Evolutionary conservation across 495 filamentous ascomycete species (phyloP).

Genomic region (Lindgomyces ingoldianus): DNA sequence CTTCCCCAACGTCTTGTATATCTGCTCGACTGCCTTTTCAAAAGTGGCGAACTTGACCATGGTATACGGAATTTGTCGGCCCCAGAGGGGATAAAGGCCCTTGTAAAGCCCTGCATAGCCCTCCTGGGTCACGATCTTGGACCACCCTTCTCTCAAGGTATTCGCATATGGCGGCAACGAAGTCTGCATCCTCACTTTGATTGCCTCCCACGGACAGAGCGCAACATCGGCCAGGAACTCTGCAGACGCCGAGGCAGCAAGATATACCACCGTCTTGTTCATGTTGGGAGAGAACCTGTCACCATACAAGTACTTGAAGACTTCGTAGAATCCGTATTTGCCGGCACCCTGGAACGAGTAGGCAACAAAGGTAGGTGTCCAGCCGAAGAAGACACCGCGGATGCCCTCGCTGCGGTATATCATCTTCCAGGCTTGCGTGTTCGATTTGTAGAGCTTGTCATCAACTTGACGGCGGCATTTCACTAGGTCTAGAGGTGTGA

Average conservation of each 20-base stretch:
- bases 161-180: constrained; percentile 66
- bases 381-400: constrained; percentile 71
- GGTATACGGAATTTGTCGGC: constrained; percentile 71
- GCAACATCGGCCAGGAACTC: constrained; percentile 71
- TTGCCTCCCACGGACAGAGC: constrained; percentile 67
- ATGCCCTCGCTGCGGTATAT: constrained; percentile 67
- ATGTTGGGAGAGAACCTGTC: constrained; percentile 61
- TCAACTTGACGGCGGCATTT: constrained; percentile 76
- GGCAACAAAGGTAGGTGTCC: constrained; percentile 68
- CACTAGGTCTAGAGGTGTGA: constrained; percentile 62
- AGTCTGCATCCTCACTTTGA: constrained; percentile 76
- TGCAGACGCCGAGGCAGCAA: constrained; percentile 64
- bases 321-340: constrained; percentile 77
- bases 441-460: constrained; percentile 67
- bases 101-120: constrained; percentile 65
- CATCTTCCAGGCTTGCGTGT: constrained; percentile 64
- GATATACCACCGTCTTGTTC: constrained; percentile 65
- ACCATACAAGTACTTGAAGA: constrained; percentile 73
- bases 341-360: constrained; percentile 74
- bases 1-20: constrained; percentile 64
- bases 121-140: constrained; percentile 61
- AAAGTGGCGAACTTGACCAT: constrained; percentile 79
- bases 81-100: constrained; percentile 70
- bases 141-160: constrained; percentile 63
- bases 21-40: constrained; percentile 65